Percentiles rank a stretch among this genome's conserved stretches.
phyloP scores from a whole-genome alignment of 345 rosid genomes.

The Syzygium aromaticum region DNA sequence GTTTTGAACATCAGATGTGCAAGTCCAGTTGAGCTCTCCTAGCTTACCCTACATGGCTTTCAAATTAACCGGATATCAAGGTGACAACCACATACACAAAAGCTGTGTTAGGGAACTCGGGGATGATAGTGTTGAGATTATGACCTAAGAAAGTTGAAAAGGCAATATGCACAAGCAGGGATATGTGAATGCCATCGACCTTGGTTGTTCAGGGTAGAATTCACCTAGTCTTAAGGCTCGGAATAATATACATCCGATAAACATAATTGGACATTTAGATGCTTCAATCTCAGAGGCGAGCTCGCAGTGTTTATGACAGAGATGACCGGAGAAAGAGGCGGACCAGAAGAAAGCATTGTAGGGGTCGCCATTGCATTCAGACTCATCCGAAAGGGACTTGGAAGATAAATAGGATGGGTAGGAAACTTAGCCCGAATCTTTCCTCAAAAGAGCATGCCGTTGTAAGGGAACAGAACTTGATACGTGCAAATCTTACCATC shows the following conservation, averaged over 20 bases:
- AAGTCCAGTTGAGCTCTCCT: not conserved
- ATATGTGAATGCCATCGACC: not conserved
- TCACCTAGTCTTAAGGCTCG: not conserved
- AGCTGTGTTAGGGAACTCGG: not conserved
- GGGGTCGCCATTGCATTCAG: not conserved
- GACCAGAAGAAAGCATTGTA: not conserved
- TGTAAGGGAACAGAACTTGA: not conserved
- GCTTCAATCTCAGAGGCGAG: not conserved
- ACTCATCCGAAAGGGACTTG: not conserved
- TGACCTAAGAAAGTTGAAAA: not conserved
- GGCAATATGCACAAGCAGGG: not conserved
- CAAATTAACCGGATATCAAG: not conserved
- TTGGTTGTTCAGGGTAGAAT: not conserved
- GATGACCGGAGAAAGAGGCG: not conserved
- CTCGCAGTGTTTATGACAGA: not conserved
- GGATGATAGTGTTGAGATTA: not conserved
- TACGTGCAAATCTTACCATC: not conserved
- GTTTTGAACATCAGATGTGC: too few species aligned
- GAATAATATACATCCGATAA: not conserved
- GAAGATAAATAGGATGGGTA: not conserved
- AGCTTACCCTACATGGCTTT: not conserved
- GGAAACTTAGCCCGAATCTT: not conserved
- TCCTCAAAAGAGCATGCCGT: not conserved
- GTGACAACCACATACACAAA: not conserved
- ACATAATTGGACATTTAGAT: not conserved